Base-by-base conservation (phyloP, 2,329 filamentous ascomycete genomes). In the Hymenoscyphus linearis region DNA sequence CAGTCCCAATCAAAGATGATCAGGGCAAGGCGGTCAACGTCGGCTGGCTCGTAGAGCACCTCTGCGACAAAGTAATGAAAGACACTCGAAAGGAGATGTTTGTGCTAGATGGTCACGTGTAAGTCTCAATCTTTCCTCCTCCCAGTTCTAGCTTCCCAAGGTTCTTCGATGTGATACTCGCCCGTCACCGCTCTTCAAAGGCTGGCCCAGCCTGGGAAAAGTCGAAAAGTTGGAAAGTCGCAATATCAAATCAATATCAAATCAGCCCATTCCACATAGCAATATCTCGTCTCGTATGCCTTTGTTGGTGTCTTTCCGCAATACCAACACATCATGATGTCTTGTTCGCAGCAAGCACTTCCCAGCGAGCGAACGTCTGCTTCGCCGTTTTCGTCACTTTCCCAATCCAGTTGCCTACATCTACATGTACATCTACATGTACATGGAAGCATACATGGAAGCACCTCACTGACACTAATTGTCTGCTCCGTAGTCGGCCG, bases 81-180 rank as follows among this genome's bases (percentile, higher is more conserved):
- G 93, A 97, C 75, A 82, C 82, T 26, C 83, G 93, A 61, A 90
- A 89, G 73, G 93, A 98, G 61, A 81, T 98, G 61, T 98, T 99
- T 72, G 86, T 98, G 36, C 80, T 96, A 25, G 90, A 96, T 66
- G 86, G 83, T 69, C 87, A 92, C 70, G 88, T 98, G 93, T 97
- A 85, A 74, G 91, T 60, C 62, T 26, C 64, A 31, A 36, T 62
- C n/a, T n/a, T n/a, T n/a, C n/a, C n/a, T n/a, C n/a, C n/a, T n/a
- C n/a, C n/a, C n/a, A n/a, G n/a, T n/a, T n/a, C n/a, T n/a, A n/a
- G n/a, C n/a, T n/a, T n/a, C n/a, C n/a, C n/a, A n/a, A n/a, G n/a
- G n/a, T 55, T 25, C 58, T 58, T 54, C 52, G 31, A 31, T 31
- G 31, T 9, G 31, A 31, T 31, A 31, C 4, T 12, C 34, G 26